phyloP scores from a whole-genome alignment of 306 rosid species.

The Abrus precatorius region DNA sequence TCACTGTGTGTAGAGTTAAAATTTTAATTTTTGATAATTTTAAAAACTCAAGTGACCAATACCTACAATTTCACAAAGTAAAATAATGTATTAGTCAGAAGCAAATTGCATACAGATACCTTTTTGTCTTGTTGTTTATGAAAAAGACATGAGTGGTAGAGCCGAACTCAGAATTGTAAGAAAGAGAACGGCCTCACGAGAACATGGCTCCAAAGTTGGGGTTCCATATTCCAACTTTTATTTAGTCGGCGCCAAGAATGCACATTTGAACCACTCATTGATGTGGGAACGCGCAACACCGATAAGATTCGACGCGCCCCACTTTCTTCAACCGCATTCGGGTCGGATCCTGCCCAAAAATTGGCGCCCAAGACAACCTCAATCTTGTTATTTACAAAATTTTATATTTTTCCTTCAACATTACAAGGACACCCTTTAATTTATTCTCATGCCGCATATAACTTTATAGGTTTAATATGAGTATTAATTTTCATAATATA shows the following conservation, averaged over 20 bases:
- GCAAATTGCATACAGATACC: too few relatives aligned
- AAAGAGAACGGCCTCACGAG: neutral
- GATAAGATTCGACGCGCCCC: slow-evolving; percentile 28
- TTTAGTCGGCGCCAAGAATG: slow-evolving; percentile 42
- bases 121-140: too few relatives aligned
- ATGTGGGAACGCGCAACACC: slow-evolving; percentile 35
- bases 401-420: neutral
- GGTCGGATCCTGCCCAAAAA: slow-evolving; percentile 3
- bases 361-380: slow-evolving; percentile 16
- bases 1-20: too few relatives aligned
- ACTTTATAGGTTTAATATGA: too few relatives aligned
- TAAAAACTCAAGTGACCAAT: too few relatives aligned
- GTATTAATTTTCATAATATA: too few relatives aligned
- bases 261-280: slow-evolving; percentile 40
- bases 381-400: slow-evolving; percentile 19
- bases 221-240: neutral
- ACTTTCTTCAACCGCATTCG: slow-evolving; percentile 2
- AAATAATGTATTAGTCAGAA: too few relatives aligned
- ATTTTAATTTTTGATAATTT: too few relatives aligned
- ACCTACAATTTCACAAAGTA: too few relatives aligned
- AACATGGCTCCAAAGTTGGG: slow-evolving; percentile 21
- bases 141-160: neutral
- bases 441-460: too few relatives aligned
- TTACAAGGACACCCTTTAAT: neutral
- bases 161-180: neutral